These are phyloP conservation scores for Talaromyces sp. DNA, from an alignment of 2,329 filamentous ascomycete genomes.

Conservation along the genomic window DNA sequence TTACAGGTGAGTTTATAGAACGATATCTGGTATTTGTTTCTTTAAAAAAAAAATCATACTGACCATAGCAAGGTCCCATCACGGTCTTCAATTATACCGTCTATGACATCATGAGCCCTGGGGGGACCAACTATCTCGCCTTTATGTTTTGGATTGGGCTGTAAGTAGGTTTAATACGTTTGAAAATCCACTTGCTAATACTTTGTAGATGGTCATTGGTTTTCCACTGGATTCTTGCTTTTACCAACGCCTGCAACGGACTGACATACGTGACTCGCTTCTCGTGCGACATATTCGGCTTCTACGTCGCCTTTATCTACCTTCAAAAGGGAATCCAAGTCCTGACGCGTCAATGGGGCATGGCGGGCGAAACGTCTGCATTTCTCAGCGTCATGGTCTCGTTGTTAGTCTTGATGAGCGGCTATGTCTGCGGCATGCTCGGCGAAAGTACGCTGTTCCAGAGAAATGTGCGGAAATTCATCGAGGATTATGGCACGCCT, in stretches of 20 bases:
- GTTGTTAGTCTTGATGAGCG: slow-evolving; percentile 70
- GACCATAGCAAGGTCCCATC: slow-evolving; percentile 58
- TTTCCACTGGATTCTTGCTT: slow-evolving; percentile 76
- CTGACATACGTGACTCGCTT: slow-evolving; percentile 87
- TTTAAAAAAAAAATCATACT: too few relatives aligned
- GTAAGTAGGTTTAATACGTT: slow-evolving; percentile 29
- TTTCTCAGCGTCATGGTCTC: slow-evolving; percentile 75
- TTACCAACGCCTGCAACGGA: slow-evolving; percentile 81
- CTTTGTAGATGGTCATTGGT: slow-evolving; percentile 66
- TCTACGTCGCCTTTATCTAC: slow-evolving; percentile 90
- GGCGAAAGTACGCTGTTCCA: slow-evolving; percentile 67
- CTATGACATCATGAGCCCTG: slow-evolving; percentile 76
- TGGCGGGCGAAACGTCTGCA: slow-evolving; percentile 53
- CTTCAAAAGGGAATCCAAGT: slow-evolving; percentile 88
- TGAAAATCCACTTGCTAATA: background rate
- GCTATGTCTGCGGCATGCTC: slow-evolving; percentile 67
- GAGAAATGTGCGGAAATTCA: slow-evolving; percentile 69
- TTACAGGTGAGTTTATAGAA: slow-evolving; percentile 54
- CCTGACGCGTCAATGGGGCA: slow-evolving; percentile 64
- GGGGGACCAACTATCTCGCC: slow-evolving; percentile 72
- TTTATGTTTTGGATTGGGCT: slow-evolving; percentile 93
- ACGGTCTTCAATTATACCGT: slow-evolving; percentile 94
- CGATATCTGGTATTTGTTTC: background rate
- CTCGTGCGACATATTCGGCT: slow-evolving; percentile 88
- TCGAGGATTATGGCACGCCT: slow-evolving; percentile 85